Conservation (phyloP, 352 stramenopile species). For the Phytopythium mirpurense region DNA sequence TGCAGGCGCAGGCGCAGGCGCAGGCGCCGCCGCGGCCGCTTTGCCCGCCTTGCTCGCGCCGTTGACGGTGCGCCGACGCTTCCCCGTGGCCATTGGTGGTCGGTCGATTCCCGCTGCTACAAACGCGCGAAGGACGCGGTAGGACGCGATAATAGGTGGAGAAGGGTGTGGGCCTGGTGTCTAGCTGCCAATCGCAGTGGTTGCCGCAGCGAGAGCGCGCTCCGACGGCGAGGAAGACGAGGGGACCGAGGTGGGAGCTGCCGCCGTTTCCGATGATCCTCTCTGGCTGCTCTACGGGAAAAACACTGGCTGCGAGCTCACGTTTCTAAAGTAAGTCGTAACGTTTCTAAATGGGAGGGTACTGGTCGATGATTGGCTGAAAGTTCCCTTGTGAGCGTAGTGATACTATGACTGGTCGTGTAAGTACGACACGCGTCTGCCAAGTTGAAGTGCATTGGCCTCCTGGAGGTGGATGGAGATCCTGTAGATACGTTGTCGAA, state of each 20-base stretch:
- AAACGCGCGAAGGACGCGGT: background rate
- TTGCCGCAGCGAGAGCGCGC: background rate
- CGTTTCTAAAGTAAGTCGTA: conserved; percentile 1
- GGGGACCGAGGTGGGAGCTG: background rate
- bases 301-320: conserved; percentile 1
- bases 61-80: conserved; percentile 22
- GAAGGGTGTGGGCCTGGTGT: background rate
- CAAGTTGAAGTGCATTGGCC: too few relatives aligned
- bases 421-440: too few relatives aligned
- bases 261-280: background rate
- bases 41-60: conserved; percentile 6
- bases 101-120: background rate
- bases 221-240: too few relatives aligned
- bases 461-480: too few relatives aligned
- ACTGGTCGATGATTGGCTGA: background rate
- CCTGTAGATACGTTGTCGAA: too few relatives aligned
- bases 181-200: background rate
- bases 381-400: too few relatives aligned
- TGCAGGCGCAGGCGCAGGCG: background rate
- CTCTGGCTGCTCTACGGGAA: background rate
- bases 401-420: too few relatives aligned
- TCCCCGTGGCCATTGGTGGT: conserved; percentile 27
- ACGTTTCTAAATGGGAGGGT: too few relatives aligned
- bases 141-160: background rate
- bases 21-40: too few relatives aligned